A percentile compares a stretch with the other conserved stretches of the same genome.
phyloP scores from a whole-genome alignment of 202 grass and related monocot species.

The Eragrostis tef region DNA sequence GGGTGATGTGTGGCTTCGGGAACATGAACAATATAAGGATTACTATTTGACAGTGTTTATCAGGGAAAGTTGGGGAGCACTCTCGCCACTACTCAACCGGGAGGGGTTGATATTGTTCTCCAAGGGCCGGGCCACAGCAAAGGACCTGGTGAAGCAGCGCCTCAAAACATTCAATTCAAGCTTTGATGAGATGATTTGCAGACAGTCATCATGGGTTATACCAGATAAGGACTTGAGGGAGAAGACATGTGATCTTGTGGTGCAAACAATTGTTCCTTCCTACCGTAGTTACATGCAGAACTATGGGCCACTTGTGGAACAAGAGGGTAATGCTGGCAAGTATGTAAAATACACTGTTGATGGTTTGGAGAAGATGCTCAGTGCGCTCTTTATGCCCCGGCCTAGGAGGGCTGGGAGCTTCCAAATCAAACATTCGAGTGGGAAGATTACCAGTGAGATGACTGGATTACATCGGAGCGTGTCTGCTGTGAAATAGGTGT shows the following conservation, averaged over 20 bases:
- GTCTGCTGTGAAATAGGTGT: conserved; percentile 73
- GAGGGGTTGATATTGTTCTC: conserved; percentile 93
- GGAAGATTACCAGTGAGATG: conserved; percentile 55
- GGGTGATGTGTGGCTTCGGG: conserved; percentile 73
- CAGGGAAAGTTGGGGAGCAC: conserved; percentile 79
- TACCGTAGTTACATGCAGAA: conserved; percentile 98
- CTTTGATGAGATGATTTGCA: conserved; percentile 85
- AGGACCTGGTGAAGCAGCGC: conserved; percentile 86
- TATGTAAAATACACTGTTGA: conserved; percentile 85
- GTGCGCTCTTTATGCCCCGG: conserved; percentile 58
- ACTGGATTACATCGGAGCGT: conserved; percentile 65
- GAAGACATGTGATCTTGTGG: conserved; percentile 67
- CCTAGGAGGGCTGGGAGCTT: conserved; percentile 68
- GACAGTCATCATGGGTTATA: conserved; percentile 81
- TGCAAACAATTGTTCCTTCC: conserved; percentile 75
- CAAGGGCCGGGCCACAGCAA: conserved; percentile 73
- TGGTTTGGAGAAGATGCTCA: conserved; percentile 77
- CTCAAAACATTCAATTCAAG: conserved; percentile 84
- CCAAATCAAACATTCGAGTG: conserved; percentile 68
- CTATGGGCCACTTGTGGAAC: conserved; percentile 90
- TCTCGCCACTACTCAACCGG: conserved; percentile 67
- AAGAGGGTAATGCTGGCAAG: conserved; percentile 70
- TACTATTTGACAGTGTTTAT: conserved; percentile 63
- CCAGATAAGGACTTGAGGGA: conserved; percentile 77
- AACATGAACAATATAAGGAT: conserved; percentile 84